phyloP scores from a whole-genome alignment of 106 monocot genomes.

The Chionographis japonica region DNA sequence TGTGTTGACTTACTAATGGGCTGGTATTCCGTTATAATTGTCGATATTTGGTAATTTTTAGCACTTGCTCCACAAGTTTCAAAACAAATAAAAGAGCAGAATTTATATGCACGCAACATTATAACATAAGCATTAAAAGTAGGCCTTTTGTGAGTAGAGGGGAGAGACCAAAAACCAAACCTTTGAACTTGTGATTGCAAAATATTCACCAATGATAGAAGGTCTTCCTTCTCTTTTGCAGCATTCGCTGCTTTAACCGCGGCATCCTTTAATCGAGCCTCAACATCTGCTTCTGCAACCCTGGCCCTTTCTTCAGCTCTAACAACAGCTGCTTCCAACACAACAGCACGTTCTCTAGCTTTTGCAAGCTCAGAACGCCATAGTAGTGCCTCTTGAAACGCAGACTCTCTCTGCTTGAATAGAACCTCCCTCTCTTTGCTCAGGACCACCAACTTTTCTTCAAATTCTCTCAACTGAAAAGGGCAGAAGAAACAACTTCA shows the following conservation, averaged over 20 bases:
- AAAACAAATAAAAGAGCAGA: neutral
- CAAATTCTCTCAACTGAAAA: slow-evolving; percentile 67
- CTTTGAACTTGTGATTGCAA: slow-evolving; percentile 86
- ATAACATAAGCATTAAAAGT: neutral
- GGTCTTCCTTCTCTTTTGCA: slow-evolving; percentile 86
- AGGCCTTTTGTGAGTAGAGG: neutral
- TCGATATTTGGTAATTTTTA: no score
- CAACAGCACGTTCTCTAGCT: slow-evolving; percentile 83
- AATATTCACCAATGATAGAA: slow-evolving; percentile 54
- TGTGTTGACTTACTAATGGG: no score
- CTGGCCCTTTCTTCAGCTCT: slow-evolving; percentile 92
- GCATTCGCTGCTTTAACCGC: slow-evolving; percentile 50
- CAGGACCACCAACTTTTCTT: slow-evolving; percentile 48
- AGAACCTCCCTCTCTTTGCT: slow-evolving; percentile 58
- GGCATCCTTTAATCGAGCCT: slow-evolving; percentile 52
- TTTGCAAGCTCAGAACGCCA: slow-evolving; percentile 96
- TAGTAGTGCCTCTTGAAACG: slow-evolving; percentile 76
- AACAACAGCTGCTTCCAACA: slow-evolving; percentile 82
- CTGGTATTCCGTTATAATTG: no score
- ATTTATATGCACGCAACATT: neutral
- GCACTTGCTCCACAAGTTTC: neutral
- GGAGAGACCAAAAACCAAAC: slow-evolving; percentile 19
- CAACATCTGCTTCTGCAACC: slow-evolving; percentile 63
- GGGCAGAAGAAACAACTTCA: neutral
- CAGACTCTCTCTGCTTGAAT: slow-evolving; percentile 70